Percentiles rank a stretch among this genome's conserved stretches.
These are phyloP conservation scores for Zygosaccharomyces sapae DNA, from an alignment of 1,139 yeast genomes.

Conservation along the genomic window DNA sequence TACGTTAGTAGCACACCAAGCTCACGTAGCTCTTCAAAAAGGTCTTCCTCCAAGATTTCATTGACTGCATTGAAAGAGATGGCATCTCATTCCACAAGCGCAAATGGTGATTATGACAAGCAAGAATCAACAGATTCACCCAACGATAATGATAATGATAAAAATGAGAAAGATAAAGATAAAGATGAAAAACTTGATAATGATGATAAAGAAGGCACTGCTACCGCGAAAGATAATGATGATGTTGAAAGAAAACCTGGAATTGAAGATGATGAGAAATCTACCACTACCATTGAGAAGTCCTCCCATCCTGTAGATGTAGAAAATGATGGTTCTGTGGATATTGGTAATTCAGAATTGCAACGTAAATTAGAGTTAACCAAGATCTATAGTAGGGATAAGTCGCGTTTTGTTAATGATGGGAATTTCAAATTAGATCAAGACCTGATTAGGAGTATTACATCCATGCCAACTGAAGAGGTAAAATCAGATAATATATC, in stretches of 20 bases:
- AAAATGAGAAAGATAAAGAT: conserved; percentile 4
- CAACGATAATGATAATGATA: background rate
- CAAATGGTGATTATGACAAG: background rate
- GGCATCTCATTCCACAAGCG: background rate
- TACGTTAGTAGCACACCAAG: conserved; percentile 32
- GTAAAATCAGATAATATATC: conserved; percentile 13
- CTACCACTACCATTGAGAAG: background rate
- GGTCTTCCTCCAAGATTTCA: conserved; percentile 22
- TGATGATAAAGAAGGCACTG: background rate
- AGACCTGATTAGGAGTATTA: conserved; percentile 26
- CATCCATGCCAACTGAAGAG: conserved; percentile 20
- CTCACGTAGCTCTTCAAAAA: conserved; percentile 28
- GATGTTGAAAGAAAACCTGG: background rate
- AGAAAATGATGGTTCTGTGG: conserved; percentile 6
- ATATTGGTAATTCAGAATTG: conserved; percentile 21
- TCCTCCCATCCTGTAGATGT: background rate
- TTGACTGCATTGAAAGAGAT: conserved; percentile 19
- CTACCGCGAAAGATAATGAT: conserved; percentile 4
- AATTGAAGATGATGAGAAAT: too few relatives aligned
- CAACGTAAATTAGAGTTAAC: conserved; percentile 26
- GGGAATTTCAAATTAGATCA: conserved; percentile 32
- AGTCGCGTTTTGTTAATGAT: conserved; percentile 31
- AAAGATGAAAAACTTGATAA: background rate
- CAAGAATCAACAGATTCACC: conserved; percentile 1
- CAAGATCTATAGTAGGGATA: conserved; percentile 28